A percentile compares a stretch with the other conserved stretches of the same genome.
Evolutionary conservation across 1,284 basidiomycete species (phyloP).

Genomic region (Jaminaea rosea): DNA sequence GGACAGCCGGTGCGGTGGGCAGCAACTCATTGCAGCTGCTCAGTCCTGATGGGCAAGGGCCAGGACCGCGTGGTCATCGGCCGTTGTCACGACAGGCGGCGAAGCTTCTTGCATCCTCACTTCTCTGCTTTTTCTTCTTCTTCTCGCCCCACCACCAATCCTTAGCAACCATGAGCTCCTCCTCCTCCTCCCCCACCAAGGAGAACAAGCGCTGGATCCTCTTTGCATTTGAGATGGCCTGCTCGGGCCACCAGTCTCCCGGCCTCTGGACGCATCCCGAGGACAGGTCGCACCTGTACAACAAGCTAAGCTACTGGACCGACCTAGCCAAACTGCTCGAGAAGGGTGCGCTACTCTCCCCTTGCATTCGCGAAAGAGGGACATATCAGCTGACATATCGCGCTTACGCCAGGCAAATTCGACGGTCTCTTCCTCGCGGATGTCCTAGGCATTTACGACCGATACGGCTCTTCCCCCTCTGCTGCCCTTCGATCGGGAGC

Average conservation of each 20-base stretch:
- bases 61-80: too few species aligned
- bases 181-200: background rate
- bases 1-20: too few species aligned
- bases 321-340: conserved; percentile 38
- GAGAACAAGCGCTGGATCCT: background rate
- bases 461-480: conserved; percentile 28
- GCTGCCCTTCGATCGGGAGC: conserved; percentile 31
- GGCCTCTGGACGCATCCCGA: conserved; percentile 30
- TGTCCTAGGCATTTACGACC: conserved; percentile 39
- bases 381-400: background rate
- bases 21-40: too few species aligned
- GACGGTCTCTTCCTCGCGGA: conserved; percentile 43
- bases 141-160: too few species aligned
- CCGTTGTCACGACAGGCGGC: too few species aligned
- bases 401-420: conserved; percentile 13
- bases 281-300: conserved; percentile 27
- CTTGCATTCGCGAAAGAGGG: background rate
- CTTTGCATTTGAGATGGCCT: conserved; percentile 35
- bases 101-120: too few species aligned
- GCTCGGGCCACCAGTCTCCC: conserved; percentile 36
- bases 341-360: conserved; percentile 4
- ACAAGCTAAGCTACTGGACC: conserved; percentile 37
- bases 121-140: too few species aligned
- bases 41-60: too few species aligned
- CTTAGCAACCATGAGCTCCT: background rate